These are phyloP conservation scores for Lithocarpus polystachyus DNA, from an alignment of 306 rosid genomes.

Conservation along the genomic window DNA sequence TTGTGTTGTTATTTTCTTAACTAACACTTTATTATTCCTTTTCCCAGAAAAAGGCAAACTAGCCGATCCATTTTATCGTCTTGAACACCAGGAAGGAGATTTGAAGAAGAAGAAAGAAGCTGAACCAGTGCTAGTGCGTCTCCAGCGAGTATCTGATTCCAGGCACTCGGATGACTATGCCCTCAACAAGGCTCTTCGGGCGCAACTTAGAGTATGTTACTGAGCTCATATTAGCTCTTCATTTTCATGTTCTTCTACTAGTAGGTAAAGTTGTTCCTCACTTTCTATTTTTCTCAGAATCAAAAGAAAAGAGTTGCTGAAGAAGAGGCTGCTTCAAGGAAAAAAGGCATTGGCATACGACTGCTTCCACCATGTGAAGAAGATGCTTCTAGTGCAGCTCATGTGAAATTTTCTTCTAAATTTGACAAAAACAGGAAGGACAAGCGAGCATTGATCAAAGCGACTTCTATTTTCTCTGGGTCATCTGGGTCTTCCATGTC, in stretches of 20 bases:
- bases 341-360: constrained; percentile 67
- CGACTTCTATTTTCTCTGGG: constrained; percentile 60
- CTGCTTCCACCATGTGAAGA: constrained; percentile 64
- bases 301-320: constrained; percentile 91
- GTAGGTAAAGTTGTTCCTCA: neutral
- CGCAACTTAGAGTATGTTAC: constrained; percentile 68
- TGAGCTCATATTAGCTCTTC: constrained; percentile 15
- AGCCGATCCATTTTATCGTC: constrained; percentile 94
- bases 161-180: constrained; percentile 80
- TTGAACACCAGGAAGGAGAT: constrained; percentile 88
- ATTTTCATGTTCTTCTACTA: constrained; percentile 4
- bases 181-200: constrained; percentile 66
- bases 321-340: constrained; percentile 70
- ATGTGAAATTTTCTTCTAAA: constrained; percentile 57
- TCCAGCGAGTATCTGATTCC: constrained; percentile 71
- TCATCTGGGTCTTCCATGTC: constrained; percentile 40
- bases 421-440: constrained; percentile 66
- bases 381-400: constrained; percentile 58
- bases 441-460: constrained; percentile 67
- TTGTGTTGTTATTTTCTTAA: neutral
- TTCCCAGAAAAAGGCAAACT: constrained; percentile 72
- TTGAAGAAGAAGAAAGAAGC: constrained; percentile 87
- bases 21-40: constrained; percentile 1
- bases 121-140: constrained; percentile 78
- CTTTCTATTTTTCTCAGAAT: constrained; percentile 44